Conservation (phyloP, 176 grass and related monocot species). For the Eragrostis nindensis region DNA sequence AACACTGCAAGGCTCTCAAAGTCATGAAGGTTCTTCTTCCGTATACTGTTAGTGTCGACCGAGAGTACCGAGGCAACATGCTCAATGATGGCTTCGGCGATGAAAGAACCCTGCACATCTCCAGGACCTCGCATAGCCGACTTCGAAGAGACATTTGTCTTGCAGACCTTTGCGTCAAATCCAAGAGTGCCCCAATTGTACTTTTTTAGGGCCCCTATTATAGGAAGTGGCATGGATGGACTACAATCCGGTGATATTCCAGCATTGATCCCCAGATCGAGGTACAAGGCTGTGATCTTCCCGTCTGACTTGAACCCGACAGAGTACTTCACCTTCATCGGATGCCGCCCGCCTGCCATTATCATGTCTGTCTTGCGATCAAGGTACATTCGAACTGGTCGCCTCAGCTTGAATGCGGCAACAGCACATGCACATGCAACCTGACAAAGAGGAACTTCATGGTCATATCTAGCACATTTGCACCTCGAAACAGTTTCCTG, state of each 20-base stretch:
- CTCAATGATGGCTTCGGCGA: conserved; percentile 86
- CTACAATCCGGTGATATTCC: conserved; percentile 63
- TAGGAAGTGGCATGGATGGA: neutral
- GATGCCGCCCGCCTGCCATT: conserved; percentile 72
- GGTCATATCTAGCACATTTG: neutral
- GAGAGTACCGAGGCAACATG: conserved; percentile 66
- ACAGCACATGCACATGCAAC: conserved; percentile 64
- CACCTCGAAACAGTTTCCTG: neutral
- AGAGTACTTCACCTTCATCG: conserved; percentile 66
- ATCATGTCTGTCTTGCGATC: conserved; percentile 85
- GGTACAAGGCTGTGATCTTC: conserved; percentile 63
- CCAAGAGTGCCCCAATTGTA: conserved; percentile 81
- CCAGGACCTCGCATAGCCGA: conserved; percentile 71
- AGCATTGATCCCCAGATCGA: conserved; percentile 59
- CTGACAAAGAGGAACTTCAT: conserved; percentile 28
- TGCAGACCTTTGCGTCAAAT: conserved; percentile 71
- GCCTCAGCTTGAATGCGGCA: conserved; percentile 60
- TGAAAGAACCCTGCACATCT: conserved; percentile 78
- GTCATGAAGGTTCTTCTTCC: conserved; percentile 79
- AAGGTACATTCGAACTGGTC: conserved; percentile 72
- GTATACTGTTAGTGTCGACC: conserved; percentile 49
- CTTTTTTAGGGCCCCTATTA: conserved; percentile 61
- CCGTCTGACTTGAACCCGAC: conserved; percentile 86
- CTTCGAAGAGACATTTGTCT: conserved; percentile 75
- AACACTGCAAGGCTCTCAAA: conserved; percentile 58